These are phyloP conservation scores for Verticillium nubilum DNA, from an alignment of 2,329 filamentous ascomycete species.

Conservation along the genomic window DNA sequence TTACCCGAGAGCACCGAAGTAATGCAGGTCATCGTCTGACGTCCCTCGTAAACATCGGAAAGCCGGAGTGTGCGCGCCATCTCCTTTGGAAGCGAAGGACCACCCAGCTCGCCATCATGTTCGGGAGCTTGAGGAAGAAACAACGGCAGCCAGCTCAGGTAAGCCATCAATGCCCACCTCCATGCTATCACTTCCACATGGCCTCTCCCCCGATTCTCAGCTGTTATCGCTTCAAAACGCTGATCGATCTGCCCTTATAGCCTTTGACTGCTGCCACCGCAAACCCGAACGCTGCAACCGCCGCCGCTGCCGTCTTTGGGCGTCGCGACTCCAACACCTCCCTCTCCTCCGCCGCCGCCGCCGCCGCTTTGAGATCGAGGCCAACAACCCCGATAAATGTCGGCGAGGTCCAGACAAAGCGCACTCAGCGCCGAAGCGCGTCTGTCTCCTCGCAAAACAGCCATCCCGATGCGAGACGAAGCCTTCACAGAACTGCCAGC, in stretches of 20 bases:
- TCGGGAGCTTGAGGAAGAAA: conserved; percentile 41
- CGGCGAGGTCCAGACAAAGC: conserved; percentile 80
- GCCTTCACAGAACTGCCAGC: conserved; percentile 62
- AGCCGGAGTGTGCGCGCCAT: not conserved
- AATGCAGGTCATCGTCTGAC: not conserved
- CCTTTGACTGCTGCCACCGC: conserved; percentile 59
- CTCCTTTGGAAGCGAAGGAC: not conserved
- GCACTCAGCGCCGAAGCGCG: conserved; percentile 66
- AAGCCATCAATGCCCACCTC: conserved; percentile 11
- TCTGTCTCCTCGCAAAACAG: conserved; percentile 66
- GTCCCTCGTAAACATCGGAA: not conserved
- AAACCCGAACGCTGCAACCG: conserved; percentile 69
- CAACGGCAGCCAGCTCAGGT: conserved; percentile 43
- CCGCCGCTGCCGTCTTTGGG: conserved; percentile 74
- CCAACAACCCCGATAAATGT: conserved; percentile 75
- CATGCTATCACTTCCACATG: not conserved
- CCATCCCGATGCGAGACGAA: conserved; percentile 32
- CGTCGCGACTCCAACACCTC: conserved; percentile 57
- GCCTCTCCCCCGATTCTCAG: not conserved
- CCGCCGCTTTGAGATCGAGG: conserved; percentile 75
- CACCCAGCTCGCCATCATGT: conserved; percentile 30
- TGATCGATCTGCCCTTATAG: conserved; percentile 31
- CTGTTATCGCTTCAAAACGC: not conserved
- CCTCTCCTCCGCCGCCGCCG: conserved; percentile 76
- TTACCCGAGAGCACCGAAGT: not conserved